phyloP scores from a whole-genome alignment of 2,329 filamentous ascomycete species.

The Trichoderma guizhouense region DNA sequence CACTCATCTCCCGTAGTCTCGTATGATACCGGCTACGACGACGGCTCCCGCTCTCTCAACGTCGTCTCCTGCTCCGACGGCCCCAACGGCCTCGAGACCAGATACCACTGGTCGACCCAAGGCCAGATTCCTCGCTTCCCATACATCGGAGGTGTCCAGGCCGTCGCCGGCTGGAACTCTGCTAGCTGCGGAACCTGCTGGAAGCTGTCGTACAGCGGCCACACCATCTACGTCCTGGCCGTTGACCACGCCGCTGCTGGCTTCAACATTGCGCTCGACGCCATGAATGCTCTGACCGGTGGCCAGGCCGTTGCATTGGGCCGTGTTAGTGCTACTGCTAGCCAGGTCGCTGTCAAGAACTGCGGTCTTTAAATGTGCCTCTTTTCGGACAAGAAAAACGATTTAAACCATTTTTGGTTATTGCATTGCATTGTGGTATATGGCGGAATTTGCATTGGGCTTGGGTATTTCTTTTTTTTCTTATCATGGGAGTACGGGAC shows the following conservation, averaged over 20 bases:
- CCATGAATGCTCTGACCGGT: slow-evolving; percentile 55
- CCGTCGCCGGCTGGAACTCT: slow-evolving; percentile 56
- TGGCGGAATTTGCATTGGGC: slow-evolving; percentile 2
- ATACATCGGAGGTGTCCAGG: slow-evolving; percentile 52
- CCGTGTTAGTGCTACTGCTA: slow-evolving; percentile 48
- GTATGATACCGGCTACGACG: slow-evolving; percentile 71
- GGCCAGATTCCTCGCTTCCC: slow-evolving; percentile 50
- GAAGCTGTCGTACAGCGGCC: slow-evolving; percentile 49
- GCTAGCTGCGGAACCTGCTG: slow-evolving; percentile 58
- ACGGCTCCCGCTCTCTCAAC: slow-evolving; percentile 51
- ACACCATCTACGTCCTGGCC: slow-evolving; percentile 52
- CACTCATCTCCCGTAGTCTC: slow-evolving; percentile 48
- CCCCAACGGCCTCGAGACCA: slow-evolving; percentile 61
- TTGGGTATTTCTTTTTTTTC: not conserved
- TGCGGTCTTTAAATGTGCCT: slow-evolving; percentile 40
- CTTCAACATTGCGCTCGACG: slow-evolving; percentile 56
- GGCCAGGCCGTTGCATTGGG: slow-evolving; percentile 49
- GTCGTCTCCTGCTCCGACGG: slow-evolving; percentile 66
- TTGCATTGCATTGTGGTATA: slow-evolving; percentile 7
- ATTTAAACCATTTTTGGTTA: not conserved
- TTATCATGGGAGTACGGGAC: not conserved
- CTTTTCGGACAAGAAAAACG: not conserved
- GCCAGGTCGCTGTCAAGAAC: slow-evolving; percentile 40
- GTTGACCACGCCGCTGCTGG: slow-evolving; percentile 49
- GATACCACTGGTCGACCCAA: slow-evolving; percentile 57